phyloP scores from a whole-genome alignment of 208 protist species.

The Trypanosoma caninum region DNA sequence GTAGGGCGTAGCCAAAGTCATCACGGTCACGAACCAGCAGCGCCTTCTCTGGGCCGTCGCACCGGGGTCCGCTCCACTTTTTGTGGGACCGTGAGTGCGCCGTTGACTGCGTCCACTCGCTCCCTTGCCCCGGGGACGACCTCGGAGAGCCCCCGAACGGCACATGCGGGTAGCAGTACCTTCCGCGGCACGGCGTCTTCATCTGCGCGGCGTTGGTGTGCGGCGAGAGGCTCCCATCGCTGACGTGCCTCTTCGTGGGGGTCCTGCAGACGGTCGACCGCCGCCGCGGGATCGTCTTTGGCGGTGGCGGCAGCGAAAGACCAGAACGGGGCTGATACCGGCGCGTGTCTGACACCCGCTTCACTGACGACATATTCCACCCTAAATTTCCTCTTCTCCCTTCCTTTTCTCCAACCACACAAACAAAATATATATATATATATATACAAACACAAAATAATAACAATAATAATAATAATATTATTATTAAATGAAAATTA shows the following conservation, averaged over 20 bases:
- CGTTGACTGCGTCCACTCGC: neutral
- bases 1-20: neutral
- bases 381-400: conserved; percentile 21
- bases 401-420: too few species aligned
- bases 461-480: too few species aligned
- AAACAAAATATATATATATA: conserved; percentile 6
- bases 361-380: neutral
- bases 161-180: neutral
- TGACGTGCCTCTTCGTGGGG: conserved; percentile 47
- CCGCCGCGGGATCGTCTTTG: conserved; percentile 44
- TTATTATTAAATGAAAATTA: conserved; percentile 9
- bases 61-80: too few species aligned
- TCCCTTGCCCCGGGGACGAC: neutral
- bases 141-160: neutral
- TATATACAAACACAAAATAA: too few species aligned
- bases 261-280: conserved; percentile 45
- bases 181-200: neutral
- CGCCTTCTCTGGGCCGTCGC: too few species aligned
- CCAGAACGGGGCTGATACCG: conserved; percentile 47
- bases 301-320: conserved; percentile 50
- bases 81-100: too few species aligned
- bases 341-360: conserved; percentile 39
- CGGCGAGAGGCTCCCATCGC: conserved; percentile 6
- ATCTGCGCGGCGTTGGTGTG: too few species aligned
- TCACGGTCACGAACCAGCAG: too few species aligned